These are phyloP conservation scores for Puccinia triticina DNA, from an alignment of 1,284 basidiomycete species.

Conservation along the genomic window DNA sequence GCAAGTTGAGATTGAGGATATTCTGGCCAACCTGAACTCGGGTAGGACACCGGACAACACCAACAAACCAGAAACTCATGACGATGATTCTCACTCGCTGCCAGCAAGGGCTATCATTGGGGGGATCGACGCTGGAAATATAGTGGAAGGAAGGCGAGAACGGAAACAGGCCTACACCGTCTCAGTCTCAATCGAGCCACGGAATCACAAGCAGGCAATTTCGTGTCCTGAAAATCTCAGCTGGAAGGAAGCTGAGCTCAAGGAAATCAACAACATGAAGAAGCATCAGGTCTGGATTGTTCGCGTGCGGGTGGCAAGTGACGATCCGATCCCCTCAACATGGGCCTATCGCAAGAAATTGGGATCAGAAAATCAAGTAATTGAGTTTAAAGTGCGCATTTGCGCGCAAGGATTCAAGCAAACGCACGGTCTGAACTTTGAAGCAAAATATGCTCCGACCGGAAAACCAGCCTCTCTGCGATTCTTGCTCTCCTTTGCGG, in stretches of 20 bases:
- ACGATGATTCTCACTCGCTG: too few relatives aligned
- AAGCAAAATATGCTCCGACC: slow-evolving; percentile 52
- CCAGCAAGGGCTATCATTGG: too few relatives aligned
- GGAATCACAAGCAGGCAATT: too few relatives aligned
- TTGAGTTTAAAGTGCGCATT: slow-evolving; percentile 49
- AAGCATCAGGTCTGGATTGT: background rate
- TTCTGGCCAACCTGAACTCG: background rate
- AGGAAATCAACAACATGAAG: background rate
- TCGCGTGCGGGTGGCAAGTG: background rate
- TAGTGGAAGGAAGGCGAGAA: background rate
- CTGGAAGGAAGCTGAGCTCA: too few relatives aligned
- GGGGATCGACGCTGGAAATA: too few relatives aligned
- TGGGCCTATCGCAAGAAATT: too few relatives aligned
- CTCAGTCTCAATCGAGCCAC: too few relatives aligned
- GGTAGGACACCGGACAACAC: background rate
- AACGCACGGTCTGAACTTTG: slow-evolving; percentile 46
- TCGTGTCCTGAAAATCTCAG: too few relatives aligned
- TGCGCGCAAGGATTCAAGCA: slow-evolving; percentile 52
- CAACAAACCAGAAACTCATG: background rate
- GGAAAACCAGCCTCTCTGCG: slow-evolving; percentile 13
- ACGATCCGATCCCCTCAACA: background rate
- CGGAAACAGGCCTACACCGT: too few relatives aligned
- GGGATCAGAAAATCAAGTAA: slow-evolving; percentile 9
- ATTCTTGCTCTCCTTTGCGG: slow-evolving; percentile 45
- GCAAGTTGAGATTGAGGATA: background rate